phyloP scores from a whole-genome alignment of 2,329 filamentous ascomycete species.

The Dryadomyces quercivorus region DNA sequence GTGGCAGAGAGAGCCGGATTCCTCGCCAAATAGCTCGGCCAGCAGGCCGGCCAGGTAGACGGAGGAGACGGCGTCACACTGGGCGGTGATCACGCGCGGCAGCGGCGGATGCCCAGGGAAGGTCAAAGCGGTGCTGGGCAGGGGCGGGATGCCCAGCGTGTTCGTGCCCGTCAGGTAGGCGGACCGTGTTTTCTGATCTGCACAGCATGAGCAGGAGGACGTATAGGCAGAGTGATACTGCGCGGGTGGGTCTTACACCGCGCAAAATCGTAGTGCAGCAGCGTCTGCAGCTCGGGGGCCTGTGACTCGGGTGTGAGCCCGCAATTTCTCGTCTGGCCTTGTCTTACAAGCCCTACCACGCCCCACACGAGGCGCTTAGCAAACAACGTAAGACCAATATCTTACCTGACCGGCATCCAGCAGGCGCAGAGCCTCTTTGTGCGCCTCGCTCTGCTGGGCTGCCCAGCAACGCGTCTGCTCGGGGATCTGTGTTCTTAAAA shows the following conservation, averaged over 20 bases:
- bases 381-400: neutral
- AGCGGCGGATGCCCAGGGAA: conserved; percentile 4
- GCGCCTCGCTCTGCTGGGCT: conserved; percentile 1
- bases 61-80: conserved; percentile 10
- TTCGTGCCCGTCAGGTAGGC: neutral
- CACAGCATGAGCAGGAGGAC: too few relatives aligned
- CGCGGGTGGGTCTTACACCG: conserved; percentile 9
- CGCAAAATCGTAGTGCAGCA: conserved; percentile 11
- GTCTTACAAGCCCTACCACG: neutral
- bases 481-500: conserved; percentile 1
- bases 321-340: neutral
- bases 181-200: conserved; percentile 10
- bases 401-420: conserved; percentile 3
- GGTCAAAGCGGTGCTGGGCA: conserved; percentile 1
- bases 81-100: conserved; percentile 11
- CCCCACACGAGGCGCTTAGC: neutral
- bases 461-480: conserved; percentile 2
- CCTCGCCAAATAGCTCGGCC: conserved; percentile 5
- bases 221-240: too few relatives aligned
- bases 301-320: neutral
- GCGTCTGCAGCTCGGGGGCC: conserved; percentile 8
- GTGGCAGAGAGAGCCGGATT: neutral
- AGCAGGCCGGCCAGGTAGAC: conserved; percentile 6
- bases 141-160: conserved; percentile 2
- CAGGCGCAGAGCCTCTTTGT: conserved; percentile 10